A percentile compares a stretch with the other conserved stretches of the same genome.
Evolutionary conservation across 2,329 filamentous ascomycete species (phyloP).

Genomic region (Cordyceps pruinosa): DNA sequence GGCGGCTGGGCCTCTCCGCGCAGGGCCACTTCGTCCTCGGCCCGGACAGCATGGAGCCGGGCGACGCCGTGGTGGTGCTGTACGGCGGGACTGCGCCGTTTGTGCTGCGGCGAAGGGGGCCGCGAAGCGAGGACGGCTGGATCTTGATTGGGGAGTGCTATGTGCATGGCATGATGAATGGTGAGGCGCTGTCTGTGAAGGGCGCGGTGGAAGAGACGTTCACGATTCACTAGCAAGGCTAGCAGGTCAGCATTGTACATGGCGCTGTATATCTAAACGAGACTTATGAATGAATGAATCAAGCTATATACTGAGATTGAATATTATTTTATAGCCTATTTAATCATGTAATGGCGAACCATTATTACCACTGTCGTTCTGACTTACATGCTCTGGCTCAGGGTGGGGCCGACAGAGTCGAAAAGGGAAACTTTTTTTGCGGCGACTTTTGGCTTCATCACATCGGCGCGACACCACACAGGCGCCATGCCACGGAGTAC

Average conservation of each 20-base stretch:
- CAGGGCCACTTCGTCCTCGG: slow-evolving; percentile 28
- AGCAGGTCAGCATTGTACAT: not conserved
- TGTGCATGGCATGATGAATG: slow-evolving; percentile 31
- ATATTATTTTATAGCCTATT: too few species aligned
- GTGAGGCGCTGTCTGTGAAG: slow-evolving; percentile 23
- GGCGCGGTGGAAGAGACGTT: slow-evolving; percentile 24
- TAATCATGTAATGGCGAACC: not conserved
- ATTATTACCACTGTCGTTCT: not conserved
- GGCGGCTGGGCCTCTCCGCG: slow-evolving; percentile 26
- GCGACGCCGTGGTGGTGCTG: slow-evolving; percentile 27
- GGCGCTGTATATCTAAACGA: not conserved
- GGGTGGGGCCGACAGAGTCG: not conserved
- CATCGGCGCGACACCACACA: slow-evolving; percentile 3
- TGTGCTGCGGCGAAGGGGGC: slow-evolving; percentile 19
- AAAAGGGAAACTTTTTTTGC: slow-evolving; percentile 9
- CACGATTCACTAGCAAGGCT: slow-evolving; percentile 17
- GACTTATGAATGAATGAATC: not conserved
- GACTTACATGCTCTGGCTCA: slow-evolving; percentile 2
- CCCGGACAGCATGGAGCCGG: slow-evolving; percentile 23
- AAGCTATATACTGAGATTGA: too few species aligned
- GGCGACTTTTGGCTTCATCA: not conserved
- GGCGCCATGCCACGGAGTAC: slow-evolving; percentile 25
- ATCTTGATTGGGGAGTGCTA: slow-evolving; percentile 30
- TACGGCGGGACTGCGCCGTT: slow-evolving; percentile 28
- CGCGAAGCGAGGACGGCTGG: slow-evolving; percentile 17